A percentile compares a stretch with the other conserved stretches of the same genome.
phyloP scores from a whole-genome alignment of 768 basidiomycete species.

The Mycena leptocephala region DNA sequence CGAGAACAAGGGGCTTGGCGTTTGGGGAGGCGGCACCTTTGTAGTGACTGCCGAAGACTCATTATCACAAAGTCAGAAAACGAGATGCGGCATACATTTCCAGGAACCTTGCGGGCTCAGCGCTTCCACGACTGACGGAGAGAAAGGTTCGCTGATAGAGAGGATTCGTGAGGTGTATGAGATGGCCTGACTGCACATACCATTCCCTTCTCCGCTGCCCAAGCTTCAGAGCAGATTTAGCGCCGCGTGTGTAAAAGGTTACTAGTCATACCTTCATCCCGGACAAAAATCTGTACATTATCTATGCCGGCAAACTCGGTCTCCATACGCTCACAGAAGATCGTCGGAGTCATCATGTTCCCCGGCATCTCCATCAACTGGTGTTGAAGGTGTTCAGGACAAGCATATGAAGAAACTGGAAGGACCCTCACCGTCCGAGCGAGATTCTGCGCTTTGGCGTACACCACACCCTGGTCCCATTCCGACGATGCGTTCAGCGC shows the following conservation, averaged over 20 bases:
- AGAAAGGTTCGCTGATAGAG: slow-evolving; percentile 81
- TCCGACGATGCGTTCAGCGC: slow-evolving; percentile 67
- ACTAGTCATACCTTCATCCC: slow-evolving; percentile 75
- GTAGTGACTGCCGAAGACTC: slow-evolving; percentile 72
- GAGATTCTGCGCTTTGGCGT: slow-evolving; percentile 85
- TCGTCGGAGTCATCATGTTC: slow-evolving; percentile 90
- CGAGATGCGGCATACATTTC: slow-evolving; percentile 73
- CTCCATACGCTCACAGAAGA: slow-evolving; percentile 82
- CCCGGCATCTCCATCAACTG: slow-evolving; percentile 90
- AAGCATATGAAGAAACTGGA: background rate
- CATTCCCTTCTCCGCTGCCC: slow-evolving; percentile 92
- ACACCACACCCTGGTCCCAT: slow-evolving; percentile 83
- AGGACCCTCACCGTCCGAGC: slow-evolving; percentile 75
- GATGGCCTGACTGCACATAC: slow-evolving; percentile 49
- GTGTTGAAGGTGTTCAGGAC: background rate
- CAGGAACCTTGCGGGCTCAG: slow-evolving; percentile 89
- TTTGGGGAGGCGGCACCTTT: slow-evolving; percentile 75
- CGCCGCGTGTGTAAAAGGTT: slow-evolving; percentile 5
- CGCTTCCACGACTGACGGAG: slow-evolving; percentile 87
- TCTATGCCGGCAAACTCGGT: slow-evolving; percentile 76
- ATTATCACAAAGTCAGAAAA: background rate
- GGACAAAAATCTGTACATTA: slow-evolving; percentile 80
- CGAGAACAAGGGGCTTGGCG: slow-evolving; percentile 78
- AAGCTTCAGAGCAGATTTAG: slow-evolving; percentile 60
- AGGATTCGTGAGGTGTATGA: background rate